Conservation (phyloP, 352 stramenopile genomes). For the Peronospora destructor region DNA sequence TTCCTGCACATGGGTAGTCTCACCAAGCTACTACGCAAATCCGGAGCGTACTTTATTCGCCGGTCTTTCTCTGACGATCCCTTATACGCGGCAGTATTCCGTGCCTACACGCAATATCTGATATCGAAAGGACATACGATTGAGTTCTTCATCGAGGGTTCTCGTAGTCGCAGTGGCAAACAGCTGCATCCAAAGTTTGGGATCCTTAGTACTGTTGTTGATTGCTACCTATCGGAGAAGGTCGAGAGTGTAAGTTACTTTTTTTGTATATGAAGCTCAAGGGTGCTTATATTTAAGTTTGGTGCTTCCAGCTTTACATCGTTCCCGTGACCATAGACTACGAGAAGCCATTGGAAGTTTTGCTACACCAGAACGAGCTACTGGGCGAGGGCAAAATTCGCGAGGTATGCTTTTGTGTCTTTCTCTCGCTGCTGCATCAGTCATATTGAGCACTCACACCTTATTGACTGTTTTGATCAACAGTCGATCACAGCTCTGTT, state of each 20-base stretch:
- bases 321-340: constrained; percentile 85
- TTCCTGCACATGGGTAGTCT: constrained; percentile 70
- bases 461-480: constrained; percentile 2
- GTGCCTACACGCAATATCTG: constrained; percentile 77
- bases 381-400: constrained; percentile 76
- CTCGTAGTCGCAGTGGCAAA: constrained; percentile 76
- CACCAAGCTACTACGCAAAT: constrained; percentile 58
- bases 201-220: constrained; percentile 62
- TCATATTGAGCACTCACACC: background rate
- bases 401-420: constrained; percentile 29
- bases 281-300: constrained; percentile 7
- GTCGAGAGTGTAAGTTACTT: constrained; percentile 61
- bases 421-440: background rate
- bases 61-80: constrained; percentile 59
- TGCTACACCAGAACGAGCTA: constrained; percentile 77
- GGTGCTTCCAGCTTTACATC: constrained; percentile 49
- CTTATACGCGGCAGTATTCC: constrained; percentile 72
- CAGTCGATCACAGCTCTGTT: constrained; percentile 60
- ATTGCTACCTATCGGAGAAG: constrained; percentile 58
- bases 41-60: constrained; percentile 75
- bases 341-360: constrained; percentile 75
- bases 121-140: constrained; percentile 68
- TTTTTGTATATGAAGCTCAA: background rate
- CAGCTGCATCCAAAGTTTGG: constrained; percentile 79
- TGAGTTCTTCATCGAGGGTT: constrained; percentile 86